Evolutionary conservation across 768 basidiomycete genomes (phyloP), one percentile per base, ranked within the genome.

Genomic region (Butyriboletus loyo): DNA sequence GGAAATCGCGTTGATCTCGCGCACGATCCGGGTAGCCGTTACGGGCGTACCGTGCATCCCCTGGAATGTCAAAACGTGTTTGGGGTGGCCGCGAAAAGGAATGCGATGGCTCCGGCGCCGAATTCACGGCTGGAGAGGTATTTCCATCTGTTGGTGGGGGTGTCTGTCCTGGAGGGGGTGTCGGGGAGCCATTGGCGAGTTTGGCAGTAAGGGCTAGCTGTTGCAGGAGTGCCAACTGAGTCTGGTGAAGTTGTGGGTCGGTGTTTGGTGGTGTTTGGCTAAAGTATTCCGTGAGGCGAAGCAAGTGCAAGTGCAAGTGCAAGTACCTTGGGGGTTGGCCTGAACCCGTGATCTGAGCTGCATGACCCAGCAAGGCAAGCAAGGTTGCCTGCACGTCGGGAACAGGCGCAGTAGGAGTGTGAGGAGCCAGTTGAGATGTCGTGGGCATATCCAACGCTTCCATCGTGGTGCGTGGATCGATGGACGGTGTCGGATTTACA

Each of bases 201-300:
- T 72, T 76, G 37, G 85, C 80, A 61, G 80, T 79, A 62, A 84
- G 82, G 48, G 87, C 78, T 66, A 92, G 77, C 66, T 89, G 89
- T 65, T 90, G 88, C 62, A 93, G 73, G 58, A 89, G 73, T 43
- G 86, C 83, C 50, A 92, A 72, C 65, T 87, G 86, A 55, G 75
- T 71, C 46, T 79, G 69, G 56, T 81, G 80, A 61, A 81, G 61
- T 46, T 71, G 71, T 43, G 70, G 71, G 50, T 72, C 63, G 7
- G 69, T 80, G 63, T 83, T 87, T 83, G 82, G 63, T 55, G 66
- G 64, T 81, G 73, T 81, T 85, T 86, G 86, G 73, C 84, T 86
- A 59, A 9, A 57, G 43, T 21, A n/a, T 37, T 52, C 35, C 17
- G 11, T 21, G 24, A 53, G 9, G 8, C 31, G 52, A 42, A 27